Evolutionary conservation across 495 filamentous ascomycete genomes (phyloP), one percentile per base, ranked within the genome.

Genomic region (Neurospora cerealis): DNA sequence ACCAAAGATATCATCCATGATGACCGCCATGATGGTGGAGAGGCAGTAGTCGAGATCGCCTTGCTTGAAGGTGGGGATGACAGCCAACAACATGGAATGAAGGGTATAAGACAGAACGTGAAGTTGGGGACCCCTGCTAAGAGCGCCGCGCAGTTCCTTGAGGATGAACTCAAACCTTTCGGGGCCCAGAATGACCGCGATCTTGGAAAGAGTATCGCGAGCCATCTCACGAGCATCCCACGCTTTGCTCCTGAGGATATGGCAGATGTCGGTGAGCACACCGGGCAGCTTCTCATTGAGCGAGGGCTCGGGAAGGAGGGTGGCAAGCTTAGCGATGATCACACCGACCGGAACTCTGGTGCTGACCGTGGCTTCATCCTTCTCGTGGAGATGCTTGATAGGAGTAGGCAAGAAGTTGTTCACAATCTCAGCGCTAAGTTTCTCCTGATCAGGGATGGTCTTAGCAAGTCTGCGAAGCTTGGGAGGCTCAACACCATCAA

Each of bases 1-100:
- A 21, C 96, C 96, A 80, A 99, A 99, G 15, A 94, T 96, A 79
- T 98, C 96, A 76, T 99, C 96, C 93, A 98, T 96, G 70, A 98
- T 91, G 54, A 99, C 88, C 5, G 89, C 85, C 60, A 93, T 88
- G 48, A 98, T 89, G 21, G 93, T 86, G 5, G 84, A 81, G 40
- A 98, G 83, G 80, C 95, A 98, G 77, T 97, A 95, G 76, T 99
- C 94, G 54, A 98, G 83, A 74, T 93, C 93, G 21, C 96, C 96
- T 13, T 93, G 91, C 40, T 88, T 84, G 79, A 93, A 93, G 2
- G 87, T 83, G n/a, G 92, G 90, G 19, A 90, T 91, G 19, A 89
- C 89, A 8, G 87, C 85, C 11, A 97, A 89, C 19, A 99, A 85
- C 69, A 99, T 93, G 2, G 93, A 95, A 81, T 99, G 96, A 75